These are phyloP conservation scores for Clathrospora elynae DNA, from an alignment of 2,329 filamentous ascomycete genomes.

Conservation along the genomic window DNA sequence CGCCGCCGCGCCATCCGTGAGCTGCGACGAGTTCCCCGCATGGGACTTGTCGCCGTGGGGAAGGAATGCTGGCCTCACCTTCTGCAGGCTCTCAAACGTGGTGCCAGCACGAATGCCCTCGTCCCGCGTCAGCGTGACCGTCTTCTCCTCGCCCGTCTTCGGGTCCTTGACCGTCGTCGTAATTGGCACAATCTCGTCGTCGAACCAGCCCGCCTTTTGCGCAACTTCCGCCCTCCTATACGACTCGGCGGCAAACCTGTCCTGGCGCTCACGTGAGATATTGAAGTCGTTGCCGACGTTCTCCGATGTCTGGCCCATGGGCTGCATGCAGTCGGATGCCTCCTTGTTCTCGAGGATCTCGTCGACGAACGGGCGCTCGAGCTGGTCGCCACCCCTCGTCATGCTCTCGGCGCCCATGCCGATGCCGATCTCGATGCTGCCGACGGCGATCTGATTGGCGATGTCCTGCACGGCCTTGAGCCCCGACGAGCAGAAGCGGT, in stretches of 20 bases:
- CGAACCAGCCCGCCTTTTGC: conserved; percentile 88
- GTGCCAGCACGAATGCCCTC: conserved; percentile 92
- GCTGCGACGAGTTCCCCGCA: conserved; percentile 91
- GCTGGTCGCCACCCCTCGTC: conserved; percentile 72
- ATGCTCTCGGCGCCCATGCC: conserved; percentile 90
- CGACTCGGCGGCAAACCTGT: conserved; percentile 83
- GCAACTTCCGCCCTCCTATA: conserved; percentile 86
- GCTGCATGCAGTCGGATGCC: conserved; percentile 82
- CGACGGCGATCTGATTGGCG: conserved; percentile 79
- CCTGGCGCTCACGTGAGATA: conserved; percentile 78
- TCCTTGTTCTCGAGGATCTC: conserved; percentile 77
- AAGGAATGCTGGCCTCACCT: conserved; percentile 89
- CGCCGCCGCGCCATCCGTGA: conserved; percentile 92
- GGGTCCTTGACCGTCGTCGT: conserved; percentile 80
- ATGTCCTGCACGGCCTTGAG: conserved; percentile 96
- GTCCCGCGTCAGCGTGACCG: conserved; percentile 80
- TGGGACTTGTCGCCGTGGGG: conserved; percentile 86
- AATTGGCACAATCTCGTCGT: conserved; percentile 93
- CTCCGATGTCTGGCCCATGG: conserved; percentile 98
- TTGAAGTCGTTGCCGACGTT: conserved; percentile 92
- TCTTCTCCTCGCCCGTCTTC: conserved; percentile 76
- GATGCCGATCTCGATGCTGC: conserved; percentile 84
- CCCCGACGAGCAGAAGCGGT: conserved; percentile 97
- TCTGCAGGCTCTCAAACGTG: conserved; percentile 77
- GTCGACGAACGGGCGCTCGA: conserved; percentile 76